Conservation (phyloP, 768 basidiomycete genomes). For the Goffeauzyma gilvescens region DNA sequence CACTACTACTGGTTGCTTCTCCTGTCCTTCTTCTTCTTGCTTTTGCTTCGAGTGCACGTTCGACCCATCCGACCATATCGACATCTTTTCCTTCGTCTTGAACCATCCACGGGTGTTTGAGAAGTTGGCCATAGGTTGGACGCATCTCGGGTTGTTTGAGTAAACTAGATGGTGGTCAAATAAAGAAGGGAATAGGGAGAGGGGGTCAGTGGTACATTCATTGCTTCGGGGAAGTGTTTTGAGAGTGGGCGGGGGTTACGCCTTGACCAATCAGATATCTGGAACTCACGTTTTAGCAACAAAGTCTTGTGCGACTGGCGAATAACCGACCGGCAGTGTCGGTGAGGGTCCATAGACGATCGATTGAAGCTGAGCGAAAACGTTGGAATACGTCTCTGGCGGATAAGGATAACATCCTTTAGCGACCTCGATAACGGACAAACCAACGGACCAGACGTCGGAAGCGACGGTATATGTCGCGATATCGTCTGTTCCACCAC, state of each 20-base stretch:
- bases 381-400: constrained; percentile 89
- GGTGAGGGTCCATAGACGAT: constrained; percentile 92
- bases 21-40: constrained; percentile 14
- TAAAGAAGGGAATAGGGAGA: neutral
- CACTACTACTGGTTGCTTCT: constrained; percentile 1
- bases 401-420: constrained; percentile 83
- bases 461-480: constrained; percentile 89
- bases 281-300: constrained; percentile 45
- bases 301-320: constrained; percentile 58
- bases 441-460: constrained; percentile 86
- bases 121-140: constrained; percentile 63
- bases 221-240: no score
- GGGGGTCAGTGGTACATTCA: no score
- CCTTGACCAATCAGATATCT: no score
- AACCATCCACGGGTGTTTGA: constrained; percentile 63
- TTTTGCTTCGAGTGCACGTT: constrained; percentile 28
- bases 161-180: constrained; percentile 34
- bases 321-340: constrained; percentile 54
- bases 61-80: constrained; percentile 74
- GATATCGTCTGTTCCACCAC: constrained; percentile 67
- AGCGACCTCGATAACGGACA: constrained; percentile 82
- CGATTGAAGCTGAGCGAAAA: constrained; percentile 88
- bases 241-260: neutral
- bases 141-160: constrained; percentile 58
- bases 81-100: constrained; percentile 45